Evolutionary conservation across 148 eudicot genomes (phyloP).

Genomic region (Cornus florida): DNA sequence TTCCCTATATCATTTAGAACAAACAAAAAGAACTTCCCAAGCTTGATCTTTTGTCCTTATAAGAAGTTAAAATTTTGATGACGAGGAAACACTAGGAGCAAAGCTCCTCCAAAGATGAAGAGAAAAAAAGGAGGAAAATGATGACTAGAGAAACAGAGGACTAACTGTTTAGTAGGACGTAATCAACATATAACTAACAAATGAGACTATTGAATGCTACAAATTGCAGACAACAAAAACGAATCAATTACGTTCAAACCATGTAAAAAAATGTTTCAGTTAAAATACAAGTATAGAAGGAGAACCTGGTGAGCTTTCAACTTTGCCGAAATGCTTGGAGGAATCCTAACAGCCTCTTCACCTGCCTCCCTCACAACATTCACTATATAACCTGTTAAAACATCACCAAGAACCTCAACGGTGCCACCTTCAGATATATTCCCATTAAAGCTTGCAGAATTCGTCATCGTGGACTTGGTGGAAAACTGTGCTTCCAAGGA

Average conservation of each 20-base stretch:
- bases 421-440: constrained; percentile 62
- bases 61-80: neutral
- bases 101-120: neutral
- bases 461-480: constrained; percentile 51
- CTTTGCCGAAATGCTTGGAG: constrained; percentile 84
- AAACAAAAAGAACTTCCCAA: neutral
- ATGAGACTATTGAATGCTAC: neutral
- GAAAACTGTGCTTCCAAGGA: constrained; percentile 75
- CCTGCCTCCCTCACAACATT: constrained; percentile 93
- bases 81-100: neutral
- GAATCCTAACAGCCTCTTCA: constrained; percentile 91
- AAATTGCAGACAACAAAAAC: neutral
- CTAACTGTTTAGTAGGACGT: neutral
- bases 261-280: neutral
- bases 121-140: neutral
- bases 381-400: constrained; percentile 74
- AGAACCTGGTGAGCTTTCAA: constrained; percentile 87
- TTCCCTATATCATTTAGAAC: too few species aligned
- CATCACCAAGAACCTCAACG: constrained; percentile 77
- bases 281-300: constrained; percentile 7
- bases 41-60: neutral
- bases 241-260: neutral
- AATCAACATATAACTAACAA: neutral
- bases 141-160: neutral
- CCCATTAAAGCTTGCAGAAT: constrained; percentile 35